A percentile compares a stretch with the other conserved stretches of the same genome.
Conservation (phyloP, 139 green algal species). For the Coelastrella sp. region DNA sequence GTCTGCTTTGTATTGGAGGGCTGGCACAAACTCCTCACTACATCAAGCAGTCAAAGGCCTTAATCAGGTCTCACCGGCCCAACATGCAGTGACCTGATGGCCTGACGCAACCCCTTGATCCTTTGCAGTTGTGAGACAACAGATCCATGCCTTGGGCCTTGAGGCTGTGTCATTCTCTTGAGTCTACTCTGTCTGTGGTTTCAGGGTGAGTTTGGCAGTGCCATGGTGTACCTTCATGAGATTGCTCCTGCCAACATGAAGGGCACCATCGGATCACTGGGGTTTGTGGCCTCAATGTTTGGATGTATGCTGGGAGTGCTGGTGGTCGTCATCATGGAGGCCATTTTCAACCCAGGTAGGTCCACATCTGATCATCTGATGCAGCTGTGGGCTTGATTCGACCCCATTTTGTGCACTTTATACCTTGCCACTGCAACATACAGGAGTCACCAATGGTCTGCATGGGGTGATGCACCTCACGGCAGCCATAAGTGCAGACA, state of each 20-base stretch:
- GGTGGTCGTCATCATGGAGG: constrained; percentile 31
- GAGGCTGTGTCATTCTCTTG: background rate
- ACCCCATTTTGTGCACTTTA: background rate
- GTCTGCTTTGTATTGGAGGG: background rate
- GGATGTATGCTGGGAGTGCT: constrained; percentile 45
- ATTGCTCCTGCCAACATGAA: constrained; percentile 6
- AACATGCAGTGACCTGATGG: too few species aligned
- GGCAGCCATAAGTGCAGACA: background rate
- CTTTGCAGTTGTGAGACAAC: too few species aligned
- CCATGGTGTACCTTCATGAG: constrained; percentile 41
- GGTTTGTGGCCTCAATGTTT: constrained; percentile 28
- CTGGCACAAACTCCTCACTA: too few species aligned
- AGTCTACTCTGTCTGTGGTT: background rate
- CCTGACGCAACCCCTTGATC: too few species aligned
- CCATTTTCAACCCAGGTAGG: background rate
- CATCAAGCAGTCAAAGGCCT: too few species aligned
- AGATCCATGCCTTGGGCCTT: too few species aligned
- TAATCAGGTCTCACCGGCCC: too few species aligned
- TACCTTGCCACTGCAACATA: background rate
- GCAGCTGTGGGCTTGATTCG: background rate
- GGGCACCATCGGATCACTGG: constrained; percentile 25
- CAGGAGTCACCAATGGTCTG: background rate
- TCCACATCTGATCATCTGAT: background rate
- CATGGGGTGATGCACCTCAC: background rate
- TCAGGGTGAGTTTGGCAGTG: constrained; percentile 19